These are phyloP conservation scores for Auricularia sp. DNA, from an alignment of 768 basidiomycete genomes.

Conservation along the genomic window DNA sequence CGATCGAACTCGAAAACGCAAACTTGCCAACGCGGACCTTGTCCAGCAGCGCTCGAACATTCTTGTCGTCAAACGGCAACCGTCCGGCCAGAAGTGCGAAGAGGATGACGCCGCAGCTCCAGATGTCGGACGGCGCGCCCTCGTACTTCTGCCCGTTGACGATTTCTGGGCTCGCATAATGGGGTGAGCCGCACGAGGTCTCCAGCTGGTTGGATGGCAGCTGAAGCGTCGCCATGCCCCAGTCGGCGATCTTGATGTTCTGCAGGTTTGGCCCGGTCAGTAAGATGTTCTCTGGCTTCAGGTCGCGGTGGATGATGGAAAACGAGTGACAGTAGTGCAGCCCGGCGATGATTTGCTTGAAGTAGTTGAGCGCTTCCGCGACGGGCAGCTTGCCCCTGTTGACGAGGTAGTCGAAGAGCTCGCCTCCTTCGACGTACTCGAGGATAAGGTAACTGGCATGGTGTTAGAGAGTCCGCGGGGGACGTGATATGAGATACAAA, in stretches of 20 bases:
- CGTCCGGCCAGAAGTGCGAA: conserved; percentile 78
- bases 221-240: conserved; percentile 96
- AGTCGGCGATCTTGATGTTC: conserved; percentile 92
- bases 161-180: conserved; percentile 91
- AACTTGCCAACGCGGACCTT: conserved; percentile 69
- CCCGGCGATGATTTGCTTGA: conserved; percentile 87
- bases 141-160: conserved; percentile 75
- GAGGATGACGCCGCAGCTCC: conserved; percentile 93
- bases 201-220: conserved; percentile 48
- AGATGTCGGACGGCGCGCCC: conserved; percentile 84
- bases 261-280: conserved; percentile 40
- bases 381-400: conserved; percentile 59
- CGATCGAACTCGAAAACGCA: conserved; percentile 63
- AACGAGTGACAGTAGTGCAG: conserved; percentile 91
- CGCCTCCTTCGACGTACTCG: conserved; percentile 91
- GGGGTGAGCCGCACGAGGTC: conserved; percentile 89
- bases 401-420: conserved; percentile 89
- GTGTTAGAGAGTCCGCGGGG: not conserved
- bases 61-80: conserved; percentile 91
- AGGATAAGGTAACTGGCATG: conserved; percentile 54
- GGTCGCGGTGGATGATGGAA: conserved; percentile 87
- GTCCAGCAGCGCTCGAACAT: conserved; percentile 62
- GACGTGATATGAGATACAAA: not conserved
- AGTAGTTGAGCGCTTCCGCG: conserved; percentile 71
- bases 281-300: conserved; percentile 90